Percentiles rank a stretch among this genome's conserved stretches.
phyloP scores from a whole-genome alignment of 2,329 filamentous ascomycete genomes.

The Bipolaris oryzae region DNA sequence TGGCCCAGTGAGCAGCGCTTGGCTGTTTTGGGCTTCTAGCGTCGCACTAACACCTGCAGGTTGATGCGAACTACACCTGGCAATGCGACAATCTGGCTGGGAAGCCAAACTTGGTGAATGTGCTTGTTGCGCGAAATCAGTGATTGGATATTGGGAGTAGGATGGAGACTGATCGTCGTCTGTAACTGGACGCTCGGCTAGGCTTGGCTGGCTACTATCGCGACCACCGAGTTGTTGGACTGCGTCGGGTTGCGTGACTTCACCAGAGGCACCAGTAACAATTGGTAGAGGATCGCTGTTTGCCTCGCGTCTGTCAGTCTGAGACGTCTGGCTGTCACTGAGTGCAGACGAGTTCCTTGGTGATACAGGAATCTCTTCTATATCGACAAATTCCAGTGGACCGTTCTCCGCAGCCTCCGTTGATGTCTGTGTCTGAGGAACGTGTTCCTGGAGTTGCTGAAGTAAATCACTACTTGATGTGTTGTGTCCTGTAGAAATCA shows the following conservation, averaged over 20 bases:
- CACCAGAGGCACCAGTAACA: neutral
- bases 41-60: neutral
- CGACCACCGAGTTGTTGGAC: conserved; percentile 3
- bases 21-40: neutral
- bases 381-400: neutral
- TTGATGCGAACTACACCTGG: neutral
- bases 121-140: neutral
- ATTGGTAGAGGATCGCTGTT: neutral
- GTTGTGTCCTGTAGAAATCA: neutral
- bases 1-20: conserved; percentile 3
- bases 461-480: neutral
- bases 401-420: neutral
- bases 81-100: neutral
- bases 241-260: conserved; percentile 1
- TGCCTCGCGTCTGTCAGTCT: neutral
- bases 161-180: conserved; percentile 21
- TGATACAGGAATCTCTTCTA: neutral
- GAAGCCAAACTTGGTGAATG: neutral
- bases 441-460: neutral
- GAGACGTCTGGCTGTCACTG: neutral
- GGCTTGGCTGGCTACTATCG: conserved; percentile 11
- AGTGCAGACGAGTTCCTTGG: neutral
- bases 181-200: conserved; percentile 14
- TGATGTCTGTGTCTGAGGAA: neutral
- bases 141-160: conserved; percentile 17